phyloP scores from a whole-genome alignment of 371 early-diverging fungal species.

The Funneliformis caledonium region DNA sequence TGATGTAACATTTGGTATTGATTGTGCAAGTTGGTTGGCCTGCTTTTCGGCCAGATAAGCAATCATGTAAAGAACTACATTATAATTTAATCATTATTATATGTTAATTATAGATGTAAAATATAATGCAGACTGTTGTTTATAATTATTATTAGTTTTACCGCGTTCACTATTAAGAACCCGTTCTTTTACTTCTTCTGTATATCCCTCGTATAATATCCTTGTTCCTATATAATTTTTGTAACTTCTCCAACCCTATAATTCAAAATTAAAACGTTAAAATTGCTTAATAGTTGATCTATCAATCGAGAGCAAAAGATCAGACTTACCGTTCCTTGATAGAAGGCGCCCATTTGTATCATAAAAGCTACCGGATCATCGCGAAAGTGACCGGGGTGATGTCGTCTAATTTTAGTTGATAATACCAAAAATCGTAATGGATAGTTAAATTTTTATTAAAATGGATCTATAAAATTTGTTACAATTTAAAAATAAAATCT shows the following conservation, averaged over 20 bases:
- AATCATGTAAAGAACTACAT: constrained; percentile 53
- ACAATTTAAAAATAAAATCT: not conserved
- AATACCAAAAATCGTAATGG: not conserved
- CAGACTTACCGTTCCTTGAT: constrained; percentile 67
- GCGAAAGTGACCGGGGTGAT: constrained; percentile 70
- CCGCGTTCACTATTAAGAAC: constrained; percentile 59
- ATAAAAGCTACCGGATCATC: constrained; percentile 82
- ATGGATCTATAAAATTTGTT: not conserved
- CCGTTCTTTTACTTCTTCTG: constrained; percentile 60
- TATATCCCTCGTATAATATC: constrained; percentile 72
- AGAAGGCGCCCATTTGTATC: constrained; percentile 70
- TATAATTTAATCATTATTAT: not conserved
- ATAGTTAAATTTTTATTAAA: not conserved
- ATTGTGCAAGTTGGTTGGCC: constrained; percentile 48
- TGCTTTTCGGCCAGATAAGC: constrained; percentile 55
- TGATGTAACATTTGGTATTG: constrained; percentile 44
- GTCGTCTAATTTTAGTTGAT: constrained; percentile 49
- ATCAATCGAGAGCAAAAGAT: not conserved
- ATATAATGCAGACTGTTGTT: constrained; percentile 1
- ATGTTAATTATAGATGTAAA: not conserved
- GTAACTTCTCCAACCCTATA: constrained; percentile 82
- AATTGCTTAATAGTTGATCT: not conserved
- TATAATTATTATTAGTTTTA: constrained; percentile 38
- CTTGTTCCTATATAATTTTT: constrained; percentile 77
- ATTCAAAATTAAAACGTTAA: not conserved